Evolutionary conservation across 257 asterid genomes (phyloP).

Genomic region (Catharanthus roseus): DNA sequence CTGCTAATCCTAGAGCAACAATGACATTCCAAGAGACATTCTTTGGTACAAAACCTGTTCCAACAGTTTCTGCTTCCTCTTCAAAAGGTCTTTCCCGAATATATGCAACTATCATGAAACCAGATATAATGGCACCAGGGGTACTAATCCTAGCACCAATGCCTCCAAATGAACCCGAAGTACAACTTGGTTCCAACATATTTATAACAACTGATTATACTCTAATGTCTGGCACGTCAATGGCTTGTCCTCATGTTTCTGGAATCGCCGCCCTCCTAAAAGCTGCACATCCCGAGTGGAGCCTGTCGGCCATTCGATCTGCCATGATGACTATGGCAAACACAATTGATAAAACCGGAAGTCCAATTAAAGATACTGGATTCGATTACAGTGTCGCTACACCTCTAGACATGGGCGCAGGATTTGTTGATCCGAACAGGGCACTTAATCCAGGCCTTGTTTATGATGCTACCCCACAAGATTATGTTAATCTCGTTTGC

Average conservation of each 20-base stretch:
- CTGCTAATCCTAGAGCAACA: background rate
- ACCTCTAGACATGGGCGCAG: slow-evolving; percentile 36
- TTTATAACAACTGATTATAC: background rate
- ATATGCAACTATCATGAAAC: slow-evolving; percentile 14
- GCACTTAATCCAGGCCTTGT: slow-evolving; percentile 55
- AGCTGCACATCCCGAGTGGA: slow-evolving; percentile 24
- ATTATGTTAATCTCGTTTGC: slow-evolving; percentile 44
- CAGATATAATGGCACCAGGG: slow-evolving; percentile 24
- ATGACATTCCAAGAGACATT: slow-evolving; percentile 17
- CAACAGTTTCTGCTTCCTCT: slow-evolving; percentile 1
- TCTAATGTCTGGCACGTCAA: slow-evolving; percentile 9
- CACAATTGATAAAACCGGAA: slow-evolving; percentile 14
- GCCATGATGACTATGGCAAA: slow-evolving; percentile 23
- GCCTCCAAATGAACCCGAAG: background rate
- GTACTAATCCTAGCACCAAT: slow-evolving; percentile 10
- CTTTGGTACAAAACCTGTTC: slow-evolving; percentile 13
- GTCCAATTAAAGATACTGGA: slow-evolving; percentile 14
- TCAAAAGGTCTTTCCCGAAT: slow-evolving; percentile 15
- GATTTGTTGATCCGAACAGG: slow-evolving; percentile 44
- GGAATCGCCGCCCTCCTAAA: slow-evolving; percentile 23
- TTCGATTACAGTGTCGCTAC: slow-evolving; percentile 6
- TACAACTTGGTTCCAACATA: background rate
- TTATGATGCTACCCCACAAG: slow-evolving; percentile 39
- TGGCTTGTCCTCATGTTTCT: slow-evolving; percentile 22
- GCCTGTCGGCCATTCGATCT: slow-evolving; percentile 23